Conservation (phyloP, 805 yeast species). For the Yarrowia alimentaria region DNA sequence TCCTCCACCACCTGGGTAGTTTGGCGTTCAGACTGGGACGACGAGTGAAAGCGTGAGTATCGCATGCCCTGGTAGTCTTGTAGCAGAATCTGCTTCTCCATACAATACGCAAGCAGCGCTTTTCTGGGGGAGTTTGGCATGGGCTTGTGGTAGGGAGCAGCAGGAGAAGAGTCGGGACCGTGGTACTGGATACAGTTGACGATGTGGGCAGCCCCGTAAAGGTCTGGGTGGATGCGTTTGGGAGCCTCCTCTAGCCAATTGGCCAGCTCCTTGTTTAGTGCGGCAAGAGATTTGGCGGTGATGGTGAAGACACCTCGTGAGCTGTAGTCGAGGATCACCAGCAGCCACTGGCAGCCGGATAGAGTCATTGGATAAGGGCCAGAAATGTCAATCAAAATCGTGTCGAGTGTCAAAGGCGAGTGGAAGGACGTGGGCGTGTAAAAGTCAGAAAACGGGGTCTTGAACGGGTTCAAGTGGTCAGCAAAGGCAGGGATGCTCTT, state of each 20-base stretch:
- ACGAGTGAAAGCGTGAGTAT: constrained; percentile 9
- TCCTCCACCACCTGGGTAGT: constrained; percentile 19
- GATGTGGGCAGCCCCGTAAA: not conserved
- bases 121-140: constrained; percentile 6
- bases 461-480: not conserved
- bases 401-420: constrained; percentile 6
- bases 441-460: constrained; percentile 6
- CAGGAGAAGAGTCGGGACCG: constrained; percentile 19
- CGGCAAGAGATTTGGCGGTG: not conserved
- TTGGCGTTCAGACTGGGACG: not conserved
- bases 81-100: not conserved
- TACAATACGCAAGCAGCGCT: not conserved
- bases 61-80: constrained; percentile 20
- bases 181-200: constrained; percentile 16
- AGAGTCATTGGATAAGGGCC: constrained; percentile 19
- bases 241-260: constrained; percentile 9
- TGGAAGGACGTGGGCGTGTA: constrained; percentile 19
- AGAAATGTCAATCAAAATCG: constrained; percentile 7
- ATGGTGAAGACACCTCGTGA: constrained; percentile 9
- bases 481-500: not conserved
- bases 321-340: constrained; percentile 4
- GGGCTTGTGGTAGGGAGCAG: constrained; percentile 12
- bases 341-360: constrained; percentile 6
- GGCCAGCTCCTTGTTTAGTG: not conserved
- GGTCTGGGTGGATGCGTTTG: not conserved